Percentiles rank a stretch among this genome's conserved stretches.
These are phyloP conservation scores for Capsicum rhomboideum DNA, from an alignment of 257 asterid species.

Conservation along the genomic window DNA sequence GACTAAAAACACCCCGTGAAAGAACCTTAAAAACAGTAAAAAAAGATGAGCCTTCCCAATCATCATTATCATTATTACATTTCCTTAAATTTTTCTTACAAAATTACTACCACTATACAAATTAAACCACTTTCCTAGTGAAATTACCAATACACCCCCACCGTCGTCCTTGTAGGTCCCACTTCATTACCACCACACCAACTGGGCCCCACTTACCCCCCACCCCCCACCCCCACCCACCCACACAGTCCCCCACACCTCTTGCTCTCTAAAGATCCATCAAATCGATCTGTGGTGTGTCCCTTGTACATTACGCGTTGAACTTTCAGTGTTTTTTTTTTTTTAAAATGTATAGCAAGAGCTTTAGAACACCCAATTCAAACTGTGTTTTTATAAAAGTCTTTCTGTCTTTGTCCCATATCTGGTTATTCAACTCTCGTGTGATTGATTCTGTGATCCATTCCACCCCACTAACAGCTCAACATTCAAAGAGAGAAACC, in stretches of 20 bases:
- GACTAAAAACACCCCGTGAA: not conserved
- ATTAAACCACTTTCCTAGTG: too few species aligned
- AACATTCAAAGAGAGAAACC: slow-evolving; percentile 25
- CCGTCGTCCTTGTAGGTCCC: not conserved
- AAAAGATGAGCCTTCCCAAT: not conserved
- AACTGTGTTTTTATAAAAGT: too few species aligned
- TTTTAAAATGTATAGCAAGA: too few species aligned
- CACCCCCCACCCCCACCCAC: not conserved
- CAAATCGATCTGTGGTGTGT: slow-evolving; percentile 18
- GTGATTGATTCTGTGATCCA: slow-evolving; percentile 32
- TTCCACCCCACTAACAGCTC: slow-evolving; percentile 25
- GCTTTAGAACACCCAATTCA: too few species aligned
- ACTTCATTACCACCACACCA: not conserved
- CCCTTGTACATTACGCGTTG: slow-evolving; percentile 53
- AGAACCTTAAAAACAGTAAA: not conserved
- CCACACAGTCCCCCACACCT: slow-evolving; percentile 2
- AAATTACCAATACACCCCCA: not conserved
- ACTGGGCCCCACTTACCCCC: not conserved
- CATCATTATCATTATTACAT: not conserved
- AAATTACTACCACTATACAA: not conserved
- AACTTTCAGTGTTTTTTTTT: slow-evolving; percentile 22
- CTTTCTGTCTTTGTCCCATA: not conserved
- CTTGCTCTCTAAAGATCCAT: slow-evolving; percentile 3
- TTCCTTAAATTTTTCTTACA: not conserved
- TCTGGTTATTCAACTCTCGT: slow-evolving; percentile 18